These are phyloP conservation scores for Globisporangium orthogonon DNA, from an alignment of 352 stramenopile genomes.

Conservation along the genomic window DNA sequence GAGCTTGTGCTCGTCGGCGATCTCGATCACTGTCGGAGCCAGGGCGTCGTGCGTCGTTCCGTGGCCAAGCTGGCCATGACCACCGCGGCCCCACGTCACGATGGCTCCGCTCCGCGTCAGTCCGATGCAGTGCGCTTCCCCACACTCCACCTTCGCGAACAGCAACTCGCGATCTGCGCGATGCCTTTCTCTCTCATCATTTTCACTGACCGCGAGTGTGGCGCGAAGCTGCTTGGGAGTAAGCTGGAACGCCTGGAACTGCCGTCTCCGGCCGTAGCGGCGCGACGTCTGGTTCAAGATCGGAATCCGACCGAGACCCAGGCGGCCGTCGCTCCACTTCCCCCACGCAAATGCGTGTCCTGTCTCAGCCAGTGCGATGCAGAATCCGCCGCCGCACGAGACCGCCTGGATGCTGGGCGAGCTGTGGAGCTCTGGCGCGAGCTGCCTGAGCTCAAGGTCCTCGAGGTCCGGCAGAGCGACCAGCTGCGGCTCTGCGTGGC, in stretches of 20 bases:
- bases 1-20: neutral
- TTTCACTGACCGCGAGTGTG: neutral
- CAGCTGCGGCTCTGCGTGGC: slow-evolving; percentile 27
- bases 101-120: slow-evolving; percentile 45
- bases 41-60: slow-evolving; percentile 32
- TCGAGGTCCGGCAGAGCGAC: slow-evolving; percentile 18
- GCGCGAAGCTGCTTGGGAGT: slow-evolving; percentile 14
- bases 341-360: slow-evolving; percentile 78
- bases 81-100: slow-evolving; percentile 74
- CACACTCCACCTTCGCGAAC: slow-evolving; percentile 49
- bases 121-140: slow-evolving; percentile 73
- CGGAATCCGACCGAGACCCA: slow-evolving; percentile 61
- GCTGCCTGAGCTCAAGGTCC: neutral
- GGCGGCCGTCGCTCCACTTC: slow-evolving; percentile 62
- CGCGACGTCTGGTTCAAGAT: slow-evolving; percentile 35
- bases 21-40: slow-evolving; percentile 15
- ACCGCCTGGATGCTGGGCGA: slow-evolving; percentile 21
- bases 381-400: slow-evolving; percentile 75
- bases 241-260: slow-evolving; percentile 62
- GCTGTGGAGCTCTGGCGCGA: neutral
- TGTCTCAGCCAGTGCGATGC: slow-evolving; percentile 40
- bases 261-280: slow-evolving; percentile 27
- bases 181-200: neutral
- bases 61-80: slow-evolving; percentile 75
- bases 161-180: neutral